Percentiles rank a stretch among this genome's conserved stretches.
These are phyloP conservation scores for Trichoderma reesei DNA, from an alignment of 495 filamentous ascomycete species.

Conservation along the genomic window DNA sequence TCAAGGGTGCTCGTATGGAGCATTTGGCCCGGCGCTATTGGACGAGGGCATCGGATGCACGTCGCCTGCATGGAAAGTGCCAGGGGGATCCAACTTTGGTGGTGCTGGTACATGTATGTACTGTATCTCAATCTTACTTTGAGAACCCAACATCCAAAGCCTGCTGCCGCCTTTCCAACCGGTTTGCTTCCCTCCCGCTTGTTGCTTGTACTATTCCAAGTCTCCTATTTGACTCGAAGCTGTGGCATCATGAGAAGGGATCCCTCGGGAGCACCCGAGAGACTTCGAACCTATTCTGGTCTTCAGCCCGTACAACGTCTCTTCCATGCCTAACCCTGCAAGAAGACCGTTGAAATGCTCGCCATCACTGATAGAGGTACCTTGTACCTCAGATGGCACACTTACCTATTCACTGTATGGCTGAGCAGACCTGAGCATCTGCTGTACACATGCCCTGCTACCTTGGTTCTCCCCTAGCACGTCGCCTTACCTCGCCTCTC, in stretches of 20 bases:
- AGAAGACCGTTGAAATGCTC: too few relatives aligned
- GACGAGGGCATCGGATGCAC: background rate
- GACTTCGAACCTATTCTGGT: background rate
- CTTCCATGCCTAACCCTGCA: background rate
- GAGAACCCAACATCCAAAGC: background rate
- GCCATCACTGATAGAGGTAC: too few relatives aligned
- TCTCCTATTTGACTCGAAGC: background rate
- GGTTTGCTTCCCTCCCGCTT: background rate
- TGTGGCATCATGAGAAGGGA: background rate
- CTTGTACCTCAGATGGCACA: too few relatives aligned
- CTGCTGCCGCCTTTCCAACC: background rate
- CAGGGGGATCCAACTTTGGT: background rate
- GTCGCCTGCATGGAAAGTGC: background rate
- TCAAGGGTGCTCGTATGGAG: background rate
- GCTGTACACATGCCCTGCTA: background rate
- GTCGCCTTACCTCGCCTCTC: background rate
- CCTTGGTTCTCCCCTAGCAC: background rate
- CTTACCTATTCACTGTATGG: too few relatives aligned
- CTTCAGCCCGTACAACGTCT: background rate
- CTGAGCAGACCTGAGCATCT: too few relatives aligned
- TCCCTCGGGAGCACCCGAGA: background rate
- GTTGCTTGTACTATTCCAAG: background rate
- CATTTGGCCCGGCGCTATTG: background rate
- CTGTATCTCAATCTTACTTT: too few relatives aligned
- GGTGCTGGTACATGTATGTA: too few relatives aligned